Base-by-base conservation (phyloP, 2,329 filamentous ascomycete genomes). In the Alternaria conjuncta region DNA sequence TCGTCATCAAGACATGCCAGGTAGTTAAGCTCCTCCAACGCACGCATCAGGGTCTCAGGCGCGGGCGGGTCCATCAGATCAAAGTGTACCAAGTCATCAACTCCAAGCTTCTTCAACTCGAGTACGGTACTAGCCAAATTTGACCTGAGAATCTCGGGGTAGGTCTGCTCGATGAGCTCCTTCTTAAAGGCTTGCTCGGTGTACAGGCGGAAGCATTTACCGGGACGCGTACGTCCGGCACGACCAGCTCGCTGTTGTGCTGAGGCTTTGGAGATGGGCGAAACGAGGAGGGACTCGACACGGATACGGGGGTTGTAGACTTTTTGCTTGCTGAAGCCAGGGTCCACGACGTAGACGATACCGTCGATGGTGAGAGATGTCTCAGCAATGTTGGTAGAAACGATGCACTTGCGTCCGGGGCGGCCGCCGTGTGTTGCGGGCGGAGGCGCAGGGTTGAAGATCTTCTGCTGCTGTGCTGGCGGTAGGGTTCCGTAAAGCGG, bases 291-390 rank as follows among this genome's bases (percentile, higher is more conserved):
- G 1, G 96, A 98, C 82, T 99, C 96, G 68, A 99, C 94, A 80
- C 96, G 90, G 73, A 97, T 96, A 65, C 96, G 90, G 21, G 96
- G 95, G 81, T 99, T 98, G 85, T 98, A 99, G 67, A 98, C 96
- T 82, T 98, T 99, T 77, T 99, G 96, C 84, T 99, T 99, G 84
- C 94, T 97, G 84, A 99, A 99, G 36, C 96, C 96, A 3, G 96
- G 95, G 76, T 99, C 96, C n/a, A 99, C 95, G 32, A 99, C 96
- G 76, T 97, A 99, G 36, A 99, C 96, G 68, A 99, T 99, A 78
- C 96, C 96, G 77, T 99, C 96, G 65, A 99, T 99, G 50, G 96
- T 99, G 81, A 99, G 88, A 75, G 91, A 95, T 0, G 96, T 99
- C 84, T 99, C 96, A 47, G 96, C 96, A 80, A 99, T 99, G 81